These are phyloP conservation scores for Pouteria campechiana DNA, from an alignment of 179 eudicot genomes.

Conservation along the genomic window DNA sequence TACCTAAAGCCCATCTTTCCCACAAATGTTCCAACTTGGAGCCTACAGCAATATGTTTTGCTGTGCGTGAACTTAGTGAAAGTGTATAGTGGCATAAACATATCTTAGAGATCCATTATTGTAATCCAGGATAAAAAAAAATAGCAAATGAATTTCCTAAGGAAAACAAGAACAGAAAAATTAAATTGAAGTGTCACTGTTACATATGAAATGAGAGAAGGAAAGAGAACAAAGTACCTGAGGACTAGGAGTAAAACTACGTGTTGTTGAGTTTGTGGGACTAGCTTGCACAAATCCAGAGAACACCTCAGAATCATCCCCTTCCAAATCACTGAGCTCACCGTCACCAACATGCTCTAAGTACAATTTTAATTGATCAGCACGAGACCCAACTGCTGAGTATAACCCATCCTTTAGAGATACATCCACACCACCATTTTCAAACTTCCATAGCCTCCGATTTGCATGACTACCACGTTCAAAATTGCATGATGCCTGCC, in stretches of 20 bases:
- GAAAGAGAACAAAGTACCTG: constrained; percentile 39
- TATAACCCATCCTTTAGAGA: constrained; percentile 72
- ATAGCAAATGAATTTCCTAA: no score
- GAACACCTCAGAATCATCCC: constrained; percentile 35
- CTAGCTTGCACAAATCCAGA: constrained; percentile 44
- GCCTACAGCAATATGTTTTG: no score
- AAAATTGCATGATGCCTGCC: constrained; percentile 23
- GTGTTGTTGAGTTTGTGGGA: constrained; percentile 14
- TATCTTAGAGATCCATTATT: no score
- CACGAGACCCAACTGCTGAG: constrained; percentile 32
- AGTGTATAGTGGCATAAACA: no score
- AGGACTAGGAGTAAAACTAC: constrained; percentile 72
- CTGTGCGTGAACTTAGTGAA: no score
- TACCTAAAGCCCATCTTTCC: no score
- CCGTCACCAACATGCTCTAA: constrained; percentile 19
- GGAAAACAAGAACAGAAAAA: no score
- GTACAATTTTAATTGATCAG: constrained; percentile 14
- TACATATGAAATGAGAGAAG: no score
- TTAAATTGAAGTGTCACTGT: no score
- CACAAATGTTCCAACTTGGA: no score
- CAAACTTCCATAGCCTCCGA: constrained; percentile 53
- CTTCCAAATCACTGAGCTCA: constrained; percentile 13
- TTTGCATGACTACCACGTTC: constrained; percentile 32
- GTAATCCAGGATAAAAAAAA: no score
- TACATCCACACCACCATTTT: constrained; percentile 55